Conservation (phyloP, 2,329 filamentous ascomycete species). For the Colletotrichum sp. region DNA sequence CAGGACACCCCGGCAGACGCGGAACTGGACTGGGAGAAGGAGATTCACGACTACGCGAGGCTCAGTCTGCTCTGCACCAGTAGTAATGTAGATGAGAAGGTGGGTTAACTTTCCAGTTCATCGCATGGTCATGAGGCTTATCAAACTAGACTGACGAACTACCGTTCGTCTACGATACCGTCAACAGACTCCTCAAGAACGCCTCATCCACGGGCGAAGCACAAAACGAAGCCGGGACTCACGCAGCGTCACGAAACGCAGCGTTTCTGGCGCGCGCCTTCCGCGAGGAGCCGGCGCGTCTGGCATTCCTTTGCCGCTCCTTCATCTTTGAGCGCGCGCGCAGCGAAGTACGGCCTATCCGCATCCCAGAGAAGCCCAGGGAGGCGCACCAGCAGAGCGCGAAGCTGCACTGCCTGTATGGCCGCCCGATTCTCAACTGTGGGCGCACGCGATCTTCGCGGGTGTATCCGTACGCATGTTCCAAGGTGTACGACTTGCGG, state of each 20-base stretch:
- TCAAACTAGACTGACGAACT: slow-evolving; percentile 44
- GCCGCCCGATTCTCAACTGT: slow-evolving; percentile 57
- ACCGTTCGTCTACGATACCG: slow-evolving; percentile 50
- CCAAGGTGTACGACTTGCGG: slow-evolving; percentile 76
- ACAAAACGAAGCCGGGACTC: slow-evolving; percentile 35
- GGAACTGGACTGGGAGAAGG: slow-evolving; percentile 46
- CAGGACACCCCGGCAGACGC: slow-evolving; percentile 38
- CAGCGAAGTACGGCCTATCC: slow-evolving; percentile 27
- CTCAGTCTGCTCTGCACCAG: slow-evolving; percentile 48
- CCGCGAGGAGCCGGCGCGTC: slow-evolving; percentile 52
- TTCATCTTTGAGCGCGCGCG: slow-evolving; percentile 66
- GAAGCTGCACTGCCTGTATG: slow-evolving; percentile 73
- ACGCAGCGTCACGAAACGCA: slow-evolving; percentile 52
- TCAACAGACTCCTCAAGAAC: slow-evolving; percentile 50
- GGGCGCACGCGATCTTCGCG: slow-evolving; percentile 38
- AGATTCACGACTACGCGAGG: slow-evolving; percentile 47
- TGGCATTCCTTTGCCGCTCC: slow-evolving; percentile 68
- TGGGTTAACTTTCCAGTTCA: slow-evolving; percentile 23
- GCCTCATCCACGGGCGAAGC: slow-evolving; percentile 40
- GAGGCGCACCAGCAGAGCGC: slow-evolving; percentile 67
- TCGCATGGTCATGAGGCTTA: background rate
- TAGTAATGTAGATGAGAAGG: slow-evolving; percentile 41
- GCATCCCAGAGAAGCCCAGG: slow-evolving; percentile 25
- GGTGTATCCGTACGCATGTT: slow-evolving; percentile 67
- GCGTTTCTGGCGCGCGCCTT: slow-evolving; percentile 50